Conservation (phyloP, 176 grass and related monocot genomes). For the Metroxylon sagu region DNA sequence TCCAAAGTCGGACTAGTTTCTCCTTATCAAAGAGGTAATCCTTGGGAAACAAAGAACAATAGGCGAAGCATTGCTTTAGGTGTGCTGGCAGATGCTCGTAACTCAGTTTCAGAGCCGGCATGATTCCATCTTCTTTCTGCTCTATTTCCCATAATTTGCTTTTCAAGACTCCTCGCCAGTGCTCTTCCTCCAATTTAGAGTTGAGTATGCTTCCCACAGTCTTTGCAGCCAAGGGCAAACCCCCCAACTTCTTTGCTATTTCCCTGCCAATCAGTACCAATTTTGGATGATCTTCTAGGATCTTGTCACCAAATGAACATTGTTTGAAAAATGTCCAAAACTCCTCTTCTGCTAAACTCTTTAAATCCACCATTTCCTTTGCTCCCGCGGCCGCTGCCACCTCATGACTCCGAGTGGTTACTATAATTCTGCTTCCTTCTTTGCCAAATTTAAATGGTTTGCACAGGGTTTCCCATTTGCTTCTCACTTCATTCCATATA, state of each 20-base stretch:
- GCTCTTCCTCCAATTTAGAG: not conserved
- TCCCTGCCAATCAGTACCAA: not conserved
- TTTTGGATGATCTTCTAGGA: not conserved
- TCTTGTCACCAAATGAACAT: constrained; percentile 12
- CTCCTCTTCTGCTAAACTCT: not conserved
- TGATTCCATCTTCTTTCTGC: constrained; percentile 9
- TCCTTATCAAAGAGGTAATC: constrained; percentile 29
- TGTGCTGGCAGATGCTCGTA: constrained; percentile 24
- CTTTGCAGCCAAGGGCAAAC: constrained; percentile 8
- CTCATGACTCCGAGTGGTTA: constrained; percentile 16
- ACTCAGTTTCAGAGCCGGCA: constrained; percentile 14
- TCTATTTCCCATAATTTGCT: constrained; percentile 31
- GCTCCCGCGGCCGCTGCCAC: constrained; percentile 5
- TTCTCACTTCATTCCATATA: constrained; percentile 22
- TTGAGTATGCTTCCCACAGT: constrained; percentile 16
- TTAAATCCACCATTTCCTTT: not conserved
- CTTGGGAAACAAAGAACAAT: constrained; percentile 33
- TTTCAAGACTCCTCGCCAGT: constrained; percentile 23
- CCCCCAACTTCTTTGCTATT: constrained; percentile 12
- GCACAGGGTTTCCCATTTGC: constrained; percentile 23
- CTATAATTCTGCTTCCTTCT: constrained; percentile 24
- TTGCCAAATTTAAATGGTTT: constrained; percentile 3
- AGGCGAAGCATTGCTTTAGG: constrained; percentile 37
- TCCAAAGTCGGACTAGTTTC: constrained; percentile 40
- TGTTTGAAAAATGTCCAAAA: not conserved